These are phyloP conservation scores for Nakaseomyces glabratus DNA, from an alignment of 1,139 yeast species.

Conservation along the genomic window DNA sequence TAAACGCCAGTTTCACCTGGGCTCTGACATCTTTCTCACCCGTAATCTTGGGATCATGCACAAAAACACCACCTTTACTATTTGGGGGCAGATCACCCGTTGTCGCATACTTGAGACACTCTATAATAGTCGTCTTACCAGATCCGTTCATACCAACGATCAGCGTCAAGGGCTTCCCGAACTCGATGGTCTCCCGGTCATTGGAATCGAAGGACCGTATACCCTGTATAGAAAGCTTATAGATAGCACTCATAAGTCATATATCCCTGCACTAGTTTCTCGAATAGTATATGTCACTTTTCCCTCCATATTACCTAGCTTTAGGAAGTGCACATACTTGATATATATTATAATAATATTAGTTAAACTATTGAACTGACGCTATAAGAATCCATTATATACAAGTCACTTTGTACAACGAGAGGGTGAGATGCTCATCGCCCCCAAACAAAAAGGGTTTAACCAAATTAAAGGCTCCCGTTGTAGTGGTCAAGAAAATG, in stretches of 20 bases:
- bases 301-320: too few species aligned
- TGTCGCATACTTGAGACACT: slow-evolving; percentile 85
- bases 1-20: slow-evolving; percentile 82
- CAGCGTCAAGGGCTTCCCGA: slow-evolving; percentile 82
- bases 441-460: too few species aligned
- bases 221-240: slow-evolving; percentile 80
- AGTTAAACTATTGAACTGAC: too few species aligned
- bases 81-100: slow-evolving; percentile 96
- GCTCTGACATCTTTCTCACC: slow-evolving; percentile 76
- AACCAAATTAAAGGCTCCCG: too few species aligned
- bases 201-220: slow-evolving; percentile 83
- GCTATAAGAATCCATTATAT: too few species aligned
- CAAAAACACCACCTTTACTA: slow-evolving; percentile 91
- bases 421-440: too few species aligned
- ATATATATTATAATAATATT: too few species aligned
- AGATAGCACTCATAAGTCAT: slow-evolving; percentile 62
- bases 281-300: too few species aligned
- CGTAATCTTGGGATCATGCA: slow-evolving; percentile 81
- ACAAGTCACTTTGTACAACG: too few species aligned
- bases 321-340: too few species aligned
- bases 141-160: slow-evolving; percentile 97
- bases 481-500: too few species aligned
- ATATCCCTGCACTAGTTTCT: too few species aligned
- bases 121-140: slow-evolving; percentile 97
- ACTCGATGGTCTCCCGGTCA: slow-evolving; percentile 76